Percentiles rank a stretch among this genome's conserved stretches.
Evolutionary conservation across 306 rosid species (phyloP).

Genomic region (Fragaria ananassa): DNA sequence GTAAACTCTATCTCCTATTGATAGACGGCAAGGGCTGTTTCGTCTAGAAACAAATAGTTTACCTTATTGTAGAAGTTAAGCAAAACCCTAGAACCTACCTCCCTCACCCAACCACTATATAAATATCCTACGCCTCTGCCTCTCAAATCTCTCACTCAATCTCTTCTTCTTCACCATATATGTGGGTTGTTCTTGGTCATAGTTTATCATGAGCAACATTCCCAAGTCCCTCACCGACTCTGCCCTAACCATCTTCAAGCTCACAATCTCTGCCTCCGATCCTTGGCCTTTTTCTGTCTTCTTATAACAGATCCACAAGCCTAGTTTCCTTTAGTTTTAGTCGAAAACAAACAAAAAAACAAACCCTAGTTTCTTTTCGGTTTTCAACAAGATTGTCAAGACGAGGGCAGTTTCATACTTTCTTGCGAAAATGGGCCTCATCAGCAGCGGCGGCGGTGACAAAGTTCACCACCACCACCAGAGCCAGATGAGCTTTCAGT

Average conservation of each 20-base stretch:
- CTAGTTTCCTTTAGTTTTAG: not conserved
- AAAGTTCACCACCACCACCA: slow-evolving; percentile 21
- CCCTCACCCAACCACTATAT: slow-evolving; percentile 3
- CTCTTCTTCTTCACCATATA: slow-evolving; percentile 12
- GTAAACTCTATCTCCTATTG: not conserved
- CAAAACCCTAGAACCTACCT: slow-evolving; percentile 41
- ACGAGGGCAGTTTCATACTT: not conserved
- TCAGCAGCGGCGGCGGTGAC: slow-evolving; percentile 3
- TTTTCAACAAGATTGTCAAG: not conserved
- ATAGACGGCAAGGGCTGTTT: not conserved
- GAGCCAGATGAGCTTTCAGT: slow-evolving; percentile 12
- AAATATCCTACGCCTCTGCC: slow-evolving; percentile 21
- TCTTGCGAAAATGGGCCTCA: slow-evolving; percentile 2
- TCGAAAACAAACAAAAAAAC: too few relatives aligned
- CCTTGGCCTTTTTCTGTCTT: slow-evolving; percentile 92
- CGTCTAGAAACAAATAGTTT: not conserved
- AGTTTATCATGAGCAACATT: slow-evolving; percentile 77
- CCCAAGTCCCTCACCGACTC: slow-evolving; percentile 81
- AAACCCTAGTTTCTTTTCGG: not conserved
- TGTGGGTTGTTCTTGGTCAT: slow-evolving; percentile 36
- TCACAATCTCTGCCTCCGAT: slow-evolving; percentile 76
- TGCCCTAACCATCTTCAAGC: slow-evolving; percentile 64
- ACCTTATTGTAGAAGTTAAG: slow-evolving; percentile 48
- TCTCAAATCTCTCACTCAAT: slow-evolving; percentile 25
- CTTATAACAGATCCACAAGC: slow-evolving; percentile 38